Conservation (phyloP, 331 rosid species). For the Dryas integrifolia region DNA sequence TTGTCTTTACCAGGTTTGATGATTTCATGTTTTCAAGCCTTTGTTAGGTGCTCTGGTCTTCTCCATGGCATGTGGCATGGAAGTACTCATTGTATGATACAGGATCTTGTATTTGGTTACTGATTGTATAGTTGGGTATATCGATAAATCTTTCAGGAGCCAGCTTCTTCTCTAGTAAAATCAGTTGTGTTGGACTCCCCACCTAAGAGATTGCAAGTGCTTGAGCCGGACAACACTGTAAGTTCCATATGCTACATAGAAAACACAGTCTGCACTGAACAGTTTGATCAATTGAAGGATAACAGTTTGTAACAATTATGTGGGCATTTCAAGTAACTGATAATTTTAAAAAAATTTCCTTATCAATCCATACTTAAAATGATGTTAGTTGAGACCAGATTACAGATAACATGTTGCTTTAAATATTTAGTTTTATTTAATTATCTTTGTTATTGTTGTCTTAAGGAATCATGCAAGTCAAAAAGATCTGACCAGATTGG, state of each 20-base stretch:
- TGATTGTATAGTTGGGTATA: background rate
- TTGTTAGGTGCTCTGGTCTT: background rate
- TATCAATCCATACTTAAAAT: too few species aligned
- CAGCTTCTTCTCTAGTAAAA: constrained; percentile 38
- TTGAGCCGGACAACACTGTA: constrained; percentile 19
- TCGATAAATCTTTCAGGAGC: constrained; percentile 50
- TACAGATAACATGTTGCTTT: background rate
- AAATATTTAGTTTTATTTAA: too few species aligned
- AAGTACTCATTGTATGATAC: background rate
- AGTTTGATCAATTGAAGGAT: background rate
- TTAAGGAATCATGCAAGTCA: too few species aligned
- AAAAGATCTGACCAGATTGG: background rate
- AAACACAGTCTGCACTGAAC: background rate
- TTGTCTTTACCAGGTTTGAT: constrained; percentile 69
- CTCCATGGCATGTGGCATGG: background rate
- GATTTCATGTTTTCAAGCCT: background rate
- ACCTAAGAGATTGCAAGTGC: constrained; percentile 1
- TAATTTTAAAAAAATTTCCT: background rate
- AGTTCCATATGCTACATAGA: constrained; percentile 33
- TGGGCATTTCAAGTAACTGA: too few species aligned
- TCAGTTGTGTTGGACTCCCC: constrained; percentile 29
- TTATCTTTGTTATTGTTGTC: too few species aligned
- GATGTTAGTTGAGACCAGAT: background rate
- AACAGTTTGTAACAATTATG: background rate
- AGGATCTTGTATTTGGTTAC: background rate